phyloP scores from a whole-genome alignment of 2,329 filamentous ascomycete genomes.

The Penicillium sp. region DNA sequence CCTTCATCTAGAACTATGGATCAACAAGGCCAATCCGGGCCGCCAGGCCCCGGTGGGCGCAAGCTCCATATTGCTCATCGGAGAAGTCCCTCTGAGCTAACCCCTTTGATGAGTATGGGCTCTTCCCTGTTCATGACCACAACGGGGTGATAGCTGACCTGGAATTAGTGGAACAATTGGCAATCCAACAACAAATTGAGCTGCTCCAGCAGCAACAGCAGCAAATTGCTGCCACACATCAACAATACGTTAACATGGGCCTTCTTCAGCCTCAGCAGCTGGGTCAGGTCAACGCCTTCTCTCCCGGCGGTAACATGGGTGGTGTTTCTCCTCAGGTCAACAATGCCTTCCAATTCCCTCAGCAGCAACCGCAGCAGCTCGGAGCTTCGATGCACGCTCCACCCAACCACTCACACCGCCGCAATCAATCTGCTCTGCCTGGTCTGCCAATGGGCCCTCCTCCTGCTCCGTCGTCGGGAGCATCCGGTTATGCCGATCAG shows the following conservation, averaged over 20 bases:
- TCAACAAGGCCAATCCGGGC: conserved; percentile 57
- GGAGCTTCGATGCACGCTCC: conserved; percentile 72
- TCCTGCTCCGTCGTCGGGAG: conserved; percentile 84
- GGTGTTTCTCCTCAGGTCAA: conserved; percentile 70
- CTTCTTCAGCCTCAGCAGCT: conserved; percentile 88
- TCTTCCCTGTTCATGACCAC: conserved; percentile 31
- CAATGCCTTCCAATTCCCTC: conserved; percentile 83
- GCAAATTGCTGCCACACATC: conserved; percentile 92
- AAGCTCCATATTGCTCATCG: conserved; percentile 96
- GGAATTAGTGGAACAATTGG: conserved; percentile 83
- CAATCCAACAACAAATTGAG: conserved; percentile 97
- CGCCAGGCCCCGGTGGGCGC: conserved; percentile 73
- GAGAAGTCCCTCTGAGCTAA: conserved; percentile 94
- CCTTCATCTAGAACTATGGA: conserved; percentile 54
- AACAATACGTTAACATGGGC: conserved; percentile 97
- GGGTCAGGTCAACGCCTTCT: conserved; percentile 67
- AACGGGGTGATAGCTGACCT: not conserved
- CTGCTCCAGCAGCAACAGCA: conserved; percentile 96
- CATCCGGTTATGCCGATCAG: conserved; percentile 83
- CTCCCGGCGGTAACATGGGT: conserved; percentile 65
- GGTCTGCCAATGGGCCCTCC: conserved; percentile 89
- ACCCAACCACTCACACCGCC: conserved; percentile 83
- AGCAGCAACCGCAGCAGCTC: conserved; percentile 67
- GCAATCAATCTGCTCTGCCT: conserved; percentile 95
- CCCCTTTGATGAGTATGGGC: conserved; percentile 91